phyloP scores from a whole-genome alignment of 306 rosid genomes.

The Hylodesmum podocarpum region DNA sequence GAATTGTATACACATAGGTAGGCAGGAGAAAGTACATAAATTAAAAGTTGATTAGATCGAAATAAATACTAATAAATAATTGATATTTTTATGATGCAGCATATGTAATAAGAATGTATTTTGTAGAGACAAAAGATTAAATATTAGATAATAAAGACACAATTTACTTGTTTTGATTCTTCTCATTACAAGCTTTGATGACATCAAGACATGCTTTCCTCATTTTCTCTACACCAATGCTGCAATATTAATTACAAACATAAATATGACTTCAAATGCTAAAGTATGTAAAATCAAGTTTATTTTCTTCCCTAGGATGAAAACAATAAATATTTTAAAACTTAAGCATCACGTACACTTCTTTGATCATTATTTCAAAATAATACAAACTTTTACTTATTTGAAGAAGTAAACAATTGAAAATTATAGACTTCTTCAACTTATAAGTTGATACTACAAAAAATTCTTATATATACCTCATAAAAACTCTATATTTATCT shows the following conservation, averaged over 20 bases:
- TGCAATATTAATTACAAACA: constrained; percentile 32
- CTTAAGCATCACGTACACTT: constrained; percentile 19
- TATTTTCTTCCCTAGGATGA: not conserved
- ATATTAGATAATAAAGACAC: not conserved
- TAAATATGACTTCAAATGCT: constrained; percentile 12
- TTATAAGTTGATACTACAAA: not conserved
- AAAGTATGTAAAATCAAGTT: constrained; percentile 1
- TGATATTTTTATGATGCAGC: too few species aligned
- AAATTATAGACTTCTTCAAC: not conserved
- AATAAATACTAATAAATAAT: not conserved
- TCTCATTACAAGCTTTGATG: constrained; percentile 49
- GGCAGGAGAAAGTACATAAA: too few species aligned
- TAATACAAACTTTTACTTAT: not conserved
- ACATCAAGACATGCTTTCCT: constrained; percentile 47
- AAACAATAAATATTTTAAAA: not conserved
- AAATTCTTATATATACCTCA: not conserved
- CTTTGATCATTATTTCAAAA: not conserved
- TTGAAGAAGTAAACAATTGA: not conserved
- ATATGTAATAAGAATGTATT: not conserved
- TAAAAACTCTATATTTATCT: not conserved
- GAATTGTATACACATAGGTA: too few species aligned
- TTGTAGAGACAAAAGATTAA: not conserved
- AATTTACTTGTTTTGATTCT: constrained; percentile 38
- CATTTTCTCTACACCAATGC: constrained; percentile 62
- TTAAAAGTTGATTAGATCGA: too few species aligned